phyloP scores from a whole-genome alignment of 1,139 yeast species.

The Kodamaea fungicola region DNA sequence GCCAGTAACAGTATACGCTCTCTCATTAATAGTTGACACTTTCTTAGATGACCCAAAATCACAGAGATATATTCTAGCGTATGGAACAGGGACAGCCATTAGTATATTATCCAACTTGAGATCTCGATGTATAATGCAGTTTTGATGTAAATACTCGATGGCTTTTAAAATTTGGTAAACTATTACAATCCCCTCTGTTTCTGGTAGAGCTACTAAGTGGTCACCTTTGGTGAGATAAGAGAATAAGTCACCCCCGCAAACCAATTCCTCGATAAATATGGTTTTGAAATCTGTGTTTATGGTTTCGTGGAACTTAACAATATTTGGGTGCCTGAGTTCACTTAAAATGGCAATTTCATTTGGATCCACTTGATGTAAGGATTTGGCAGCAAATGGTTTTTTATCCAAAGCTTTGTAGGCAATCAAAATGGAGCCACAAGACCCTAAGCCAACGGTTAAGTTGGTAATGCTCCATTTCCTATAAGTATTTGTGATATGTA shows the following conservation, averaged over 20 bases:
- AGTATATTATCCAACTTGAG: slow-evolving; percentile 53
- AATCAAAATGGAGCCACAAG: slow-evolving; percentile 1
- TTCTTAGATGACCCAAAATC: slow-evolving; percentile 67
- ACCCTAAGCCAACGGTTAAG: slow-evolving; percentile 1
- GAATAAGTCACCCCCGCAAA: slow-evolving; percentile 65
- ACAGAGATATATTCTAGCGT: slow-evolving; percentile 51
- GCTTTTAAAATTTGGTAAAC: slow-evolving; percentile 55
- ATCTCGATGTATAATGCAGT: slow-evolving; percentile 20
- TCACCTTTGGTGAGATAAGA: slow-evolving; percentile 51
- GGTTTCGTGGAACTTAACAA: slow-evolving; percentile 41
- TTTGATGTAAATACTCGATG: slow-evolving; percentile 46
- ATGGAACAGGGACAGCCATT: slow-evolving; percentile 48
- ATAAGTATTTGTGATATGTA: background rate
- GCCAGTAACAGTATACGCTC: slow-evolving; percentile 60
- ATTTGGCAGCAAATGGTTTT: slow-evolving; percentile 49
- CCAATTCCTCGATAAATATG: slow-evolving; percentile 40
- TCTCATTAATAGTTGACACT: slow-evolving; percentile 11
- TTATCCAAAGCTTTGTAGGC: slow-evolving; percentile 6
- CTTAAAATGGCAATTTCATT: slow-evolving; percentile 19
- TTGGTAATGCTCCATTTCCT: background rate
- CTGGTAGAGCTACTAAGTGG: slow-evolving; percentile 41
- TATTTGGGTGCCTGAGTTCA: slow-evolving; percentile 32
- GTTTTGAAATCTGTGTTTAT: slow-evolving; percentile 32
- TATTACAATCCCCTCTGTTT: slow-evolving; percentile 52
- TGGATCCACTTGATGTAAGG: slow-evolving; percentile 19